Percentiles rank a stretch among this genome's conserved stretches.
These are phyloP conservation scores for Eucalyptus dawsonii DNA, from an alignment of 345 rosid species.

Conservation along the genomic window DNA sequence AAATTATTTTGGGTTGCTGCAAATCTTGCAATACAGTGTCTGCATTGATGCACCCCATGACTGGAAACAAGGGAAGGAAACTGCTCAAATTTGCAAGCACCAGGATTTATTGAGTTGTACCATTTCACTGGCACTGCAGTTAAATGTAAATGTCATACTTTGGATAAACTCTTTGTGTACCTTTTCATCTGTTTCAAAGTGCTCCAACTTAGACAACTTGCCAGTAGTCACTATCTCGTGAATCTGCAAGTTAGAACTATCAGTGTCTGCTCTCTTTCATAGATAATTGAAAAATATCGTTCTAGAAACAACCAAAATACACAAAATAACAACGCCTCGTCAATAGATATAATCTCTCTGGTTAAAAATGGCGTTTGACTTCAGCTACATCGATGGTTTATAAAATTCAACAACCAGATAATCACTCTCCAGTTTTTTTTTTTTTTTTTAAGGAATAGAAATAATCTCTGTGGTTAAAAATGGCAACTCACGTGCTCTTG, in stretches of 20 bases:
- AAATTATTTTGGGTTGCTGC: not conserved
- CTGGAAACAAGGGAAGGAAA: not conserved
- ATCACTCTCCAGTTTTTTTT: not conserved
- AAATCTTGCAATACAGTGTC: not conserved
- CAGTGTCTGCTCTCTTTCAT: not conserved
- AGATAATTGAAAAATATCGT: not conserved
- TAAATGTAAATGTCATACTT: not conserved
- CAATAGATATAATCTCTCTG: not conserved
- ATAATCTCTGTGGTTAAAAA: not conserved
- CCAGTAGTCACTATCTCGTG: conserved; percentile 89
- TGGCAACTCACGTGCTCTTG: conserved; percentile 71
- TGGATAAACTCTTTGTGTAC: conserved; percentile 12
- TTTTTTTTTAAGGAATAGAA: not conserved
- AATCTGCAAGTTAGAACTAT: conserved; percentile 40
- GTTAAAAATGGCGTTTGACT: not conserved
- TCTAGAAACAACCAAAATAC: not conserved
- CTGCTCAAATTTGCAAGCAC: not conserved
- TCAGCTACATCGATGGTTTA: not conserved
- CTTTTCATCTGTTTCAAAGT: conserved; percentile 93
- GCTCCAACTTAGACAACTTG: conserved; percentile 82
- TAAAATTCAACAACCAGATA: not conserved
- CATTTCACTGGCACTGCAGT: not conserved
- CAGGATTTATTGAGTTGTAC: not conserved
- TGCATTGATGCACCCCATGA: not conserved
- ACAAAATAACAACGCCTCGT: not conserved